Evolutionary conservation across 805 yeast genomes (phyloP).

Genomic region (Wickerhamomyces xylosicus): DNA sequence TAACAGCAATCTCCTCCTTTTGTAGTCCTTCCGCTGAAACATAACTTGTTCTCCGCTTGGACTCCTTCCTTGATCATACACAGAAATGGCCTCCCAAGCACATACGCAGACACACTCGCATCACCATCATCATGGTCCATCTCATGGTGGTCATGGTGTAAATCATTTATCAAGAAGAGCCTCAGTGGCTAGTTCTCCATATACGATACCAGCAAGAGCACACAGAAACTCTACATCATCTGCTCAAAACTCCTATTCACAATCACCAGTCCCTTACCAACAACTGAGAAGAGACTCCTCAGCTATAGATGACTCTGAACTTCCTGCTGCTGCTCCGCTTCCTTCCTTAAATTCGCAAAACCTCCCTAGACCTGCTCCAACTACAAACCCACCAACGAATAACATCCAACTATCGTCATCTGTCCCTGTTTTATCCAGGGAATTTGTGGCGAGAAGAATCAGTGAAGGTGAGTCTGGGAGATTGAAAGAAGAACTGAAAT

Average conservation of each 20-base stretch:
- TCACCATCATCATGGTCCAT: slow-evolving; percentile 1
- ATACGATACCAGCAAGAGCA: slow-evolving; percentile 22
- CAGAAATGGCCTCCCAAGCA: no score
- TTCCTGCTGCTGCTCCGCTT: background rate
- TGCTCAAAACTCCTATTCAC: slow-evolving; percentile 1
- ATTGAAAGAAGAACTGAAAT: slow-evolving; percentile 70
- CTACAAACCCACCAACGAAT: background rate
- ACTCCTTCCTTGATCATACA: no score
- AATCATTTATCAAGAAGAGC: slow-evolving; percentile 24
- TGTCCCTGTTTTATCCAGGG: slow-evolving; percentile 39
- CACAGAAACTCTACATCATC: background rate
- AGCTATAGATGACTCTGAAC: background rate
- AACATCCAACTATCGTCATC: slow-evolving; percentile 15
- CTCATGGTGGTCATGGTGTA: slow-evolving; percentile 6
- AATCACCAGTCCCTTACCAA: background rate
- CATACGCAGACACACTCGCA: background rate
- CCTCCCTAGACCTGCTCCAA: slow-evolving; percentile 1
- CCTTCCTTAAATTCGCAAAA: slow-evolving; percentile 16
- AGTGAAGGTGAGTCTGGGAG: slow-evolving; percentile 84
- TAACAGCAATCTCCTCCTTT: no score
- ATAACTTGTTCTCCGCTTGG: no score
- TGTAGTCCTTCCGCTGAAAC: no score
- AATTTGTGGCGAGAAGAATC: slow-evolving; percentile 73
- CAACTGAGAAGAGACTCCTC: background rate
- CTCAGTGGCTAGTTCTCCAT: slow-evolving; percentile 26